phyloP scores from a whole-genome alignment of 2,329 filamentous ascomycete species.

The Cladosporium sp. region DNA sequence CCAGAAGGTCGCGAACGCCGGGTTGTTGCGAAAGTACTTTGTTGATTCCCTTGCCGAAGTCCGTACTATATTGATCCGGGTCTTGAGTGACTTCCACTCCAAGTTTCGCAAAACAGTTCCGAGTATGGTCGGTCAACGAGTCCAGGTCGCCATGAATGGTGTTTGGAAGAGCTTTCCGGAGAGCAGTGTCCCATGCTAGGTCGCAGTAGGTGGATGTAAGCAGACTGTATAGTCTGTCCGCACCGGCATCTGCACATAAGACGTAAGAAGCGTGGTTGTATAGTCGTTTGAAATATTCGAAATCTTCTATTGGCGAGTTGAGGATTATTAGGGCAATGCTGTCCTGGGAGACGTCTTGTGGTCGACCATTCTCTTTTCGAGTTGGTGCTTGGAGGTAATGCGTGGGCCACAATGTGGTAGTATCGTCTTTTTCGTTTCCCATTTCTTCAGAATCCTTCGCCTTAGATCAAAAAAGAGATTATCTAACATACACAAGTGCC shows the following conservation, averaged over 20 bases:
- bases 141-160: slow-evolving; percentile 88
- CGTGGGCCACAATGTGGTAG: slow-evolving; percentile 16
- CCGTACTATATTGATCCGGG: slow-evolving; percentile 79
- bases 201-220: slow-evolving; percentile 27
- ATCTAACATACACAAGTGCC: too few relatives aligned
- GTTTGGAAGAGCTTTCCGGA: slow-evolving; percentile 37
- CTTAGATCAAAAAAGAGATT: too few relatives aligned
- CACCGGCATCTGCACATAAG: slow-evolving; percentile 87
- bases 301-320: slow-evolving; percentile 55
- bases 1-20: slow-evolving; percentile 52
- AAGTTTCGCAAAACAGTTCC: slow-evolving; percentile 60
- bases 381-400: slow-evolving; percentile 19
- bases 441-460: not conserved
- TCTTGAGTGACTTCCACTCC: slow-evolving; percentile 62
- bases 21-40: slow-evolving; percentile 44
- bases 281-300: slow-evolving; percentile 45
- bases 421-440: not conserved
- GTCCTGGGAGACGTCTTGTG: slow-evolving; percentile 1
- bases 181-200: slow-evolving; percentile 16
- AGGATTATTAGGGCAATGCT: slow-evolving; percentile 50
- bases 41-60: slow-evolving; percentile 79
- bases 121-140: slow-evolving; percentile 62
- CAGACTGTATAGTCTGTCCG: slow-evolving; percentile 65
- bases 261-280: slow-evolving; percentile 55
- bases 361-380: slow-evolving; percentile 1